Evolutionary conservation across 2,329 filamentous ascomycete species (phyloP), one percentile per base, ranked within the genome.

Genomic region (Xylariales sp.): DNA sequence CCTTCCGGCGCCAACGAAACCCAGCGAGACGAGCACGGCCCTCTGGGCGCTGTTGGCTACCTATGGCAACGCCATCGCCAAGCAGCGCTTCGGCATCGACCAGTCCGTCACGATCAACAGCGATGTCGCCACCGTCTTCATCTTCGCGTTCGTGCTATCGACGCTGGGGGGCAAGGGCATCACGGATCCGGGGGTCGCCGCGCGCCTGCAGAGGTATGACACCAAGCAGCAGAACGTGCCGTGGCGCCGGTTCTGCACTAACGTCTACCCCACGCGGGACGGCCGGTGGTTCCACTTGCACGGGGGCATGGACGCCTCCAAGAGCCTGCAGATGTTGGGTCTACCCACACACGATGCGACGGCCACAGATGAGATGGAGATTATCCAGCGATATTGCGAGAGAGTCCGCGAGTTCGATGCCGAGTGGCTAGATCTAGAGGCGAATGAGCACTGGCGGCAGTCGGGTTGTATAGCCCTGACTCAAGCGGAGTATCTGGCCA

Each of bases 281-380:
- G 54, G 54, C 1, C 46, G 55, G 6, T 62, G 53, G 50, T 63
- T 60, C 35, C 60, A 62, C 23, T 41, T 61, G 3, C 60, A 63
- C 31, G 59, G 59, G 2, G 54, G 59, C 1, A 41, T 63, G 30
- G 51, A 38, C n/a, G 27, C 60, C 10, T 41, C 36, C 6, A 42
- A 44, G 4, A 56, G 50, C 13, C 43, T 63, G 47, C 32, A 39
- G 14, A 62, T 63, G 59, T 42, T 63, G 3, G 59, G 49, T 1
- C 40, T 64, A 25, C 55, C 53, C 6, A 30, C 37, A 7, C 42
- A 49, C 6, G 45, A 49, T 24, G 33, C 33, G 7, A 50, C 56
- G n/a, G 42, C 49, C 2, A 43, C 29, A 2, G 48, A 54, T 5
- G 56, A 61, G 36, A 50, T 50, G 50, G 51, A 55, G 24, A 56